Evolutionary conservation across 805 yeast genomes (phyloP).

Genomic region (Candida awuae): DNA sequence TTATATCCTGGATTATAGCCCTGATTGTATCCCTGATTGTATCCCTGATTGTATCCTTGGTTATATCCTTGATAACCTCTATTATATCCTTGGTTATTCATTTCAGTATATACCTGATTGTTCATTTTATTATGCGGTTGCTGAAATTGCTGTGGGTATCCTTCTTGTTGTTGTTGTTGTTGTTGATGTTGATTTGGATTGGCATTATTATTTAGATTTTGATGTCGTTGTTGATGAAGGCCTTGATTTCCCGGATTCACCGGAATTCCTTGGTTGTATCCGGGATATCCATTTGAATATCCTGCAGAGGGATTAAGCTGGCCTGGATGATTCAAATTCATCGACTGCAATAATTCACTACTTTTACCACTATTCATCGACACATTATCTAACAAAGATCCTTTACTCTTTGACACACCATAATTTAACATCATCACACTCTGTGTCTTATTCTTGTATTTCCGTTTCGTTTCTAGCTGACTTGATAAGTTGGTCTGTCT

Average conservation of each 20-base stretch:
- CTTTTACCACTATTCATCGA: constrained; percentile 10
- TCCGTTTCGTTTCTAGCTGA: constrained; percentile 22
- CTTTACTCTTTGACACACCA: constrained; percentile 7
- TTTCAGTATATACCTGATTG: too few relatives aligned
- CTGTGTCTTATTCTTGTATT: constrained; percentile 22
- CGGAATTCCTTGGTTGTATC: background rate
- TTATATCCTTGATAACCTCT: too few relatives aligned
- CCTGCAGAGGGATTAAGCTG: too few relatives aligned
- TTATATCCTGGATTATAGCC: background rate
- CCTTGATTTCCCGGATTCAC: background rate
- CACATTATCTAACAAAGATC: constrained; percentile 8
- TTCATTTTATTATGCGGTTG: too few relatives aligned
- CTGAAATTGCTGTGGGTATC: too few relatives aligned
- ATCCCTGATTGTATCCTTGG: too few relatives aligned
- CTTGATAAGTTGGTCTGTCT: constrained; percentile 25
- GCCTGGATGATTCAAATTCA: too few relatives aligned
- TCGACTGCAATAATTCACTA: too few relatives aligned
- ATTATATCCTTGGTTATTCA: too few relatives aligned
- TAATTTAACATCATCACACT: constrained; percentile 9
- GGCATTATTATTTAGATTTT: background rate
- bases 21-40: constrained; percentile 1
- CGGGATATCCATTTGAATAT: too few relatives aligned
- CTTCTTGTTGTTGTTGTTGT: background rate
- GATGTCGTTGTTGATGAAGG: constrained; percentile 4
- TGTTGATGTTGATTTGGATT: background rate